Percentiles rank a stretch among this genome's conserved stretches.
Conservation (phyloP, 2,329 filamentous ascomycete genomes). For the Fusarium penzigii region DNA sequence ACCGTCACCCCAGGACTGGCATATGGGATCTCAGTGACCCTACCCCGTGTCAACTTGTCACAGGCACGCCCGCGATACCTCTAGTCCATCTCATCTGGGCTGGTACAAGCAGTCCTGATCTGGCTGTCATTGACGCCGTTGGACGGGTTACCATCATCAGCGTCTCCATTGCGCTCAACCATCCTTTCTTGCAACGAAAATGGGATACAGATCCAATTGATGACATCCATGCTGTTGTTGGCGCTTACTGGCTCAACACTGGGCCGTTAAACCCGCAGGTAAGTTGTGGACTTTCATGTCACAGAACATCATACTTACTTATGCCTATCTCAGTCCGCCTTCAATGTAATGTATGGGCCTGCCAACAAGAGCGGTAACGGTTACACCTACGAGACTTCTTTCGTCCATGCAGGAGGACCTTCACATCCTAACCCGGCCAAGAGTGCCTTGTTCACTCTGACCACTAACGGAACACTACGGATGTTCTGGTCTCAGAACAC, state of each 20-base stretch:
- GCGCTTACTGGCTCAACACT: constrained; percentile 81
- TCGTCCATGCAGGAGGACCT: constrained; percentile 67
- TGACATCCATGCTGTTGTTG: constrained; percentile 76
- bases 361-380: constrained; percentile 61
- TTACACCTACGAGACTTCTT: constrained; percentile 71
- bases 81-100: constrained; percentile 86
- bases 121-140: constrained; percentile 79
- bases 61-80: constrained; percentile 62
- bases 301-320: background rate
- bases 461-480: constrained; percentile 70
- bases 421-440: constrained; percentile 71
- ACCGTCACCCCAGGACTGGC: constrained; percentile 67
- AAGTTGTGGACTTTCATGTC: background rate
- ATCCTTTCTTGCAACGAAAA: constrained; percentile 61
- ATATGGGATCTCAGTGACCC: constrained; percentile 76
- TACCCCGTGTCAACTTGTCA: constrained; percentile 62
- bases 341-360: constrained; percentile 56
- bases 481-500: constrained; percentile 78
- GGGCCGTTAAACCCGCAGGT: constrained; percentile 47
- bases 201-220: constrained; percentile 70
- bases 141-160: constrained; percentile 77
- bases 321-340: constrained; percentile 27
- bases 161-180: constrained; percentile 72
- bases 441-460: constrained; percentile 76
- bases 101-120: constrained; percentile 68